A percentile compares a stretch with the other conserved stretches of the same genome.
phyloP scores from a whole-genome alignment of 2,329 filamentous ascomycete genomes.

The Trichoderma atroviride region DNA sequence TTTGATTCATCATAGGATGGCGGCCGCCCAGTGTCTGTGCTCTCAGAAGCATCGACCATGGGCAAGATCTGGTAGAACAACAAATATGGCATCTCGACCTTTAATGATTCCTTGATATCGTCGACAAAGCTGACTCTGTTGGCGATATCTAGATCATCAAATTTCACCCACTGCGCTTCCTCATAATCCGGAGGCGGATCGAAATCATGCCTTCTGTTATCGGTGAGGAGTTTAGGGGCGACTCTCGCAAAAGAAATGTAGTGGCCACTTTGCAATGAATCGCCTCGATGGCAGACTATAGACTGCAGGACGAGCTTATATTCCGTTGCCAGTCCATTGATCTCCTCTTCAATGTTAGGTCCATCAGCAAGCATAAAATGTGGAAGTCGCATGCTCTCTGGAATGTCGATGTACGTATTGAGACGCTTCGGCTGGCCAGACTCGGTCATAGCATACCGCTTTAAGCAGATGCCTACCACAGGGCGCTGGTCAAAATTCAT shows the following conservation, averaged over 20 bases:
- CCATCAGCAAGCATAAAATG: constrained; percentile 85
- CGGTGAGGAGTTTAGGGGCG: constrained; percentile 62
- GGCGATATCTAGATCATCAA: constrained; percentile 77
- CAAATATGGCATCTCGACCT: constrained; percentile 88
- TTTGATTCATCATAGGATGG: constrained; percentile 62
- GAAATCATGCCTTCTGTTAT: constrained; percentile 58
- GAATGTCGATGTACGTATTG: constrained; percentile 88
- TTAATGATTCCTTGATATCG: constrained; percentile 74
- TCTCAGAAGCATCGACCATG: constrained; percentile 68
- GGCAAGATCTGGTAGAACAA: constrained; percentile 95
- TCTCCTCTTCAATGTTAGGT: constrained; percentile 58
- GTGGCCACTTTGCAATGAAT: constrained; percentile 84
- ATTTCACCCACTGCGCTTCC: constrained; percentile 82
- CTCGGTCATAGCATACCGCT: constrained; percentile 75
- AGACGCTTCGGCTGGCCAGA: constrained; percentile 70
- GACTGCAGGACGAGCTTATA: constrained; percentile 93
- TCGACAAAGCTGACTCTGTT: constrained; percentile 75
- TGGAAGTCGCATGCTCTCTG: constrained; percentile 75
- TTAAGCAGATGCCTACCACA: constrained; percentile 88
- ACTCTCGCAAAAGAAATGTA: constrained; percentile 86
- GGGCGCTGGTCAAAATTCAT: constrained; percentile 83
- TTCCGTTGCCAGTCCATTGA: constrained; percentile 74
- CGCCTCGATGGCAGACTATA: constrained; percentile 87
- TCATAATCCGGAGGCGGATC: constrained; percentile 67
- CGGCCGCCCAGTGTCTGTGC: constrained; percentile 54